phyloP scores from a whole-genome alignment of 2,329 filamentous ascomycete species.

The Mycosphaerella sp. region DNA sequence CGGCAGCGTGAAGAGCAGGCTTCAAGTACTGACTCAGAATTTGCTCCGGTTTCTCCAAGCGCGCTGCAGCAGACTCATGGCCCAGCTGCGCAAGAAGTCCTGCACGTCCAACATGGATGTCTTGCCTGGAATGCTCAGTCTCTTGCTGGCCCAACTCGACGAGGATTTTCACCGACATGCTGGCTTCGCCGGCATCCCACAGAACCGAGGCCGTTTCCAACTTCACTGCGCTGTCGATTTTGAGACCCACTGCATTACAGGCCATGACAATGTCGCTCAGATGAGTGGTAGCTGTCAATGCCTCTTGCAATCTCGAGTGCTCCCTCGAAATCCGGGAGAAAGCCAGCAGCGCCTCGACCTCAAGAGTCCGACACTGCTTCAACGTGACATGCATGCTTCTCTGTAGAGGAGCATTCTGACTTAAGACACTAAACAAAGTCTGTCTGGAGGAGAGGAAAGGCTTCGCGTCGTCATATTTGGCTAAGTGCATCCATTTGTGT shows the following conservation, averaged over 20 bases:
- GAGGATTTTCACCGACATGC: conserved; percentile 81
- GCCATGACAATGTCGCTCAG: conserved; percentile 69
- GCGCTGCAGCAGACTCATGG: conserved; percentile 80
- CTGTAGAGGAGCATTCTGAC: conserved; percentile 61
- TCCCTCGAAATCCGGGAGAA: conserved; percentile 70
- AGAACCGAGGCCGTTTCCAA: conserved; percentile 83
- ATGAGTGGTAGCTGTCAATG: conserved; percentile 75
- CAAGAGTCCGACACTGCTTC: conserved; percentile 60
- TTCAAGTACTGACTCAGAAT: conserved; percentile 83
- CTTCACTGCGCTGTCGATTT: conserved; percentile 68
- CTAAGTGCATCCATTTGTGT: conserved; percentile 62
- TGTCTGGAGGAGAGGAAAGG: conserved; percentile 77
- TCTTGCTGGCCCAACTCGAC: conserved; percentile 60
- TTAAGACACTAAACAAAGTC: conserved; percentile 73
- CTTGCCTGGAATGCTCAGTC: conserved; percentile 59
- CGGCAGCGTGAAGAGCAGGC: conserved; percentile 76
- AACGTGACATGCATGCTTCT: conserved; percentile 55
- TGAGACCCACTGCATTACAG: conserved; percentile 64
- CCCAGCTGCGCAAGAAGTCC: conserved; percentile 83
- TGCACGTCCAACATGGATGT: conserved; percentile 64
- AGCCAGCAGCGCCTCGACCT: conserved; percentile 69
- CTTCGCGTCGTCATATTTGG: conserved; percentile 70
- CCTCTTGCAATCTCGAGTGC: conserved; percentile 78
- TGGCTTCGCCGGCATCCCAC: conserved; percentile 90
- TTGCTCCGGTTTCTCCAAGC: conserved; percentile 81